phyloP scores from a whole-genome alignment of 2,329 filamentous ascomycete species.

The Fusarium sp. region DNA sequence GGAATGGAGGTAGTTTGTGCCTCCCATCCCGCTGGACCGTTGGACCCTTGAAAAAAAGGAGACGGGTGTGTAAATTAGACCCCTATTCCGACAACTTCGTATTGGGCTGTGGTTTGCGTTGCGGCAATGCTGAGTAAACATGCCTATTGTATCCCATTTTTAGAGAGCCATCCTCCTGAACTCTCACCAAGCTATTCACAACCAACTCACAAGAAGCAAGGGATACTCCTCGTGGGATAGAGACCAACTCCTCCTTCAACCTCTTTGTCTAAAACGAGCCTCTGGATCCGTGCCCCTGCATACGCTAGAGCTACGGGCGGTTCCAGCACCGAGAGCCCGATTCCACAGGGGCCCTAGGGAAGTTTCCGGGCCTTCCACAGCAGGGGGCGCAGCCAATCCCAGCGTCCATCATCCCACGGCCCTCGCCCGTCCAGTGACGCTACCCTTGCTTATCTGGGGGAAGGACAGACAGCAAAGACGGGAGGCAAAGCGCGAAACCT shows the following conservation, averaged over 20 bases:
- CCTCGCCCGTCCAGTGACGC: conserved; percentile 23
- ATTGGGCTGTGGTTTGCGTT: background rate
- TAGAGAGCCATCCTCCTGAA: background rate
- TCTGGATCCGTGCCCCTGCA: conserved; percentile 34
- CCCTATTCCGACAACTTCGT: conserved; percentile 29
- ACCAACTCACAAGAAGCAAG: background rate
- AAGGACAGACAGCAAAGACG: conserved; percentile 25
- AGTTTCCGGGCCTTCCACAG: conserved; percentile 4
- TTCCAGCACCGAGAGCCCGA: conserved; percentile 31
- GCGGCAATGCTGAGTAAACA: background rate
- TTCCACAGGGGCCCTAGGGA: conserved; percentile 18
- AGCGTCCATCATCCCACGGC: conserved; percentile 33
- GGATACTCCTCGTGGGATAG: background rate
- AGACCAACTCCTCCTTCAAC: background rate
- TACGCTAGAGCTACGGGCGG: conserved; percentile 22
- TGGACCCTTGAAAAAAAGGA: conserved; percentile 21
- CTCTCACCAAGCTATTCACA: background rate
- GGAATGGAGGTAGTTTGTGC: background rate
- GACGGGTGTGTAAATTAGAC: conserved; percentile 33
- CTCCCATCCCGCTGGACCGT: background rate
- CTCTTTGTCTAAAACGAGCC: background rate
- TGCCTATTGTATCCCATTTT: background rate
- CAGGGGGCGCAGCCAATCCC: conserved; percentile 36
- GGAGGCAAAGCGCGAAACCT: conserved; percentile 6
- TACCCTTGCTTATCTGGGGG: conserved; percentile 41